phyloP scores from a whole-genome alignment of 2,329 filamentous ascomycete genomes.

The Ilyonectria sp. region DNA sequence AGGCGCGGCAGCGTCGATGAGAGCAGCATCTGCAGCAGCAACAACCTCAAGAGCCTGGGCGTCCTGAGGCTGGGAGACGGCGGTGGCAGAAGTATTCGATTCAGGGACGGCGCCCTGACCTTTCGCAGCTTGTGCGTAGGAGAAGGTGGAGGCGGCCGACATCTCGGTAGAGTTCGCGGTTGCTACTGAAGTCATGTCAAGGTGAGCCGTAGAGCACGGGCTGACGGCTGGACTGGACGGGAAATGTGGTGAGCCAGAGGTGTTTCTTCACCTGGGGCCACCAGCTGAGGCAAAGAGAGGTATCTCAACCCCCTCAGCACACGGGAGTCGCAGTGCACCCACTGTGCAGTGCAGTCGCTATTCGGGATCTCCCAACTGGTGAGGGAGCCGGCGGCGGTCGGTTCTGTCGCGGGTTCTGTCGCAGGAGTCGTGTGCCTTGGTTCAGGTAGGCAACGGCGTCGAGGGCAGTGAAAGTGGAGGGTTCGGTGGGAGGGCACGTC shows the following conservation, averaged over 20 bases:
- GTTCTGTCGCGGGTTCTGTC: constrained; percentile 24
- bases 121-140: constrained; percentile 96
- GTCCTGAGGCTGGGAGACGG: constrained; percentile 45
- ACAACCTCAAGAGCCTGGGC: constrained; percentile 47
- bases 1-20: constrained; percentile 45
- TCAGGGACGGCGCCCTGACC: constrained; percentile 69
- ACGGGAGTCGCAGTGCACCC: constrained; percentile 44
- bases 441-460: constrained; percentile 25
- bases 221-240: constrained; percentile 37
- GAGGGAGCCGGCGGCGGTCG: constrained; percentile 37
- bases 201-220: constrained; percentile 37
- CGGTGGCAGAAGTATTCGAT: constrained; percentile 48
- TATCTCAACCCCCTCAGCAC: constrained; percentile 47
- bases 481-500: constrained; percentile 21
- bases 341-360: constrained; percentile 39
- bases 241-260: constrained; percentile 36
- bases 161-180: constrained; percentile 57
- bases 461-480: constrained; percentile 17
- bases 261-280: constrained; percentile 41
- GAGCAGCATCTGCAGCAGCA: constrained; percentile 45
- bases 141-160: constrained; percentile 78
- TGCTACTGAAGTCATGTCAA: constrained; percentile 50
- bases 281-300: constrained; percentile 36
- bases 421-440: constrained; percentile 33
- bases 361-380: constrained; percentile 40